These are phyloP conservation scores for Gracilariopsis chorda DNA, from an alignment of 23 red algal genomes.

Conservation along the genomic window DNA sequence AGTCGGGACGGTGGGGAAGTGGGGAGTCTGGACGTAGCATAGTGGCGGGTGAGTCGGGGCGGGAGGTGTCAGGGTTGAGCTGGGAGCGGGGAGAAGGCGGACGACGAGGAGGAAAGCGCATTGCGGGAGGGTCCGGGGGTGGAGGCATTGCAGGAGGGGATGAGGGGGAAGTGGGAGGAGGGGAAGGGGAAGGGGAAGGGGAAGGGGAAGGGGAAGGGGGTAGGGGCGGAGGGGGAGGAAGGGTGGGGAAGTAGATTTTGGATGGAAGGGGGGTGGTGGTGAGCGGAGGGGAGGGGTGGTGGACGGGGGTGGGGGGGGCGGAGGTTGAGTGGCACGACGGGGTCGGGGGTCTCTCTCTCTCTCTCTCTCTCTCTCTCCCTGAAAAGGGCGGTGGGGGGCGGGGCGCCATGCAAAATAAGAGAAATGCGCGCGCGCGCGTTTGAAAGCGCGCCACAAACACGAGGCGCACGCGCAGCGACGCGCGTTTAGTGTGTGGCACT, in stretches of 20 bases:
- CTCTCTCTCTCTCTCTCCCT: too few relatives aligned
- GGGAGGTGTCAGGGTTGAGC: background rate
- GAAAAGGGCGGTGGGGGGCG: background rate
- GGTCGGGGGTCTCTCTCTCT: too few relatives aligned
- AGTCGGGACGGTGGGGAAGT: background rate
- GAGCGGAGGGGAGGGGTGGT: background rate
- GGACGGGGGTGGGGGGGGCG: background rate
- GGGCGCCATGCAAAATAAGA: too few relatives aligned
- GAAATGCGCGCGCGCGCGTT: background rate
- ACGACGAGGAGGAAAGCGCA: background rate
- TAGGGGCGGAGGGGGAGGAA: background rate
- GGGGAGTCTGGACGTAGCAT: slow-evolving; percentile 10
- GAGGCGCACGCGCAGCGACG: too few relatives aligned
- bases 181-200: background rate
- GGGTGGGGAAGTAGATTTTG: background rate
- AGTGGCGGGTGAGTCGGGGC: background rate
- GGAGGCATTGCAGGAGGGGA: background rate
- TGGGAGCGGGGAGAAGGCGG: slow-evolving; percentile 1
- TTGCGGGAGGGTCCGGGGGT: background rate
- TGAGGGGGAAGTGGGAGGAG: background rate
- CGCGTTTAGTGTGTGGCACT: too few relatives aligned
- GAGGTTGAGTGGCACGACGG: too few relatives aligned
- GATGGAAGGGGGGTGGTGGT: background rate
- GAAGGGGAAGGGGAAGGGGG: slow-evolving; percentile 8
- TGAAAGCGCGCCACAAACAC: too few relatives aligned